These are phyloP conservation scores for Strigomonas oncopelti DNA, from an alignment of 208 protist species.

Conservation along the genomic window DNA sequence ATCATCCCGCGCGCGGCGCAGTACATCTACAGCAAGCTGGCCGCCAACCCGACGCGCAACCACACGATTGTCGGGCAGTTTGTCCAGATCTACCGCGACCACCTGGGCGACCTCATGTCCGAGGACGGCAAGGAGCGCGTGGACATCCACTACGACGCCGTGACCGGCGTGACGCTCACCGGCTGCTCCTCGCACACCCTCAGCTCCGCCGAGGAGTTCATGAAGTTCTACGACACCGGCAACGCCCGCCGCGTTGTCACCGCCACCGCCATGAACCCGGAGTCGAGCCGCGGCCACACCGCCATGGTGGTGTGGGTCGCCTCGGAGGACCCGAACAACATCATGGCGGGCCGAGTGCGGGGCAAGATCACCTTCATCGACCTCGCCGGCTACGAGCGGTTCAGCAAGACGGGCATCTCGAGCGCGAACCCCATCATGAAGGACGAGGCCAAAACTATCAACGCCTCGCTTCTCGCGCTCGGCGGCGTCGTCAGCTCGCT, in stretches of 20 bases:
- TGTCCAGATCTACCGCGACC: slow-evolving; percentile 89
- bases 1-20: slow-evolving; percentile 82
- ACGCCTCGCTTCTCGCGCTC: slow-evolving; percentile 81
- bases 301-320: slow-evolving; percentile 73
- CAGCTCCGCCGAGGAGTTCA: slow-evolving; percentile 58
- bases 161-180: slow-evolving; percentile 66
- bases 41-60: slow-evolving; percentile 16
- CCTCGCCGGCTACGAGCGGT: slow-evolving; percentile 87
- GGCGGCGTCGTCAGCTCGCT: slow-evolving; percentile 83
- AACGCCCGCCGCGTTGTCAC: slow-evolving; percentile 80
- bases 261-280: slow-evolving; percentile 88
- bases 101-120: slow-evolving; percentile 81
- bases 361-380: slow-evolving; percentile 91
- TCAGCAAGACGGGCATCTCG: slow-evolving; percentile 86
- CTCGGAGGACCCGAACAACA: slow-evolving; percentile 54
- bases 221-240: slow-evolving; percentile 78
- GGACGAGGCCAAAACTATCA: slow-evolving; percentile 90
- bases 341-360: slow-evolving; percentile 36
- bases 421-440: slow-evolving; percentile 71
- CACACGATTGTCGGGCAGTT: slow-evolving; percentile 74
- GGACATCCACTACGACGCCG: slow-evolving; percentile 71
- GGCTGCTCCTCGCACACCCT: slow-evolving; percentile 69
- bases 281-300: slow-evolving; percentile 86
- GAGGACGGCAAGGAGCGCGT: slow-evolving; percentile 60
- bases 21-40: slow-evolving; percentile 71